A percentile compares a stretch with the other conserved stretches of the same genome.
Conservation (phyloP, 2,329 filamentous ascomycete genomes). For the Arthrobotrys musiformis region DNA sequence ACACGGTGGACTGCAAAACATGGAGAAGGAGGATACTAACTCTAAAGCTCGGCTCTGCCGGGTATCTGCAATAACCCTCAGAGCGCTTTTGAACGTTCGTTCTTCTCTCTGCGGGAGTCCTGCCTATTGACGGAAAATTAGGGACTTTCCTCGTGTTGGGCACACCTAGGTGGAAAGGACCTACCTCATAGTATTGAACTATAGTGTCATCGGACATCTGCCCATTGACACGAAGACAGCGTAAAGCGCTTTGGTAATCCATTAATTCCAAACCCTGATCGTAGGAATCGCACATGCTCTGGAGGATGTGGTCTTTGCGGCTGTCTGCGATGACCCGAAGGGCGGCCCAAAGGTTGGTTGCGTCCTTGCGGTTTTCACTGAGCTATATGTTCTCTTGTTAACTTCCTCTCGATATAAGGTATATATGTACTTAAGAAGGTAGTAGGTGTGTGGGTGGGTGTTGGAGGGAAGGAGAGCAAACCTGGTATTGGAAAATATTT, state of each 20-base stretch:
- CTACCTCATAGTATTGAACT: slow-evolving; percentile 46
- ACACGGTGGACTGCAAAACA: not conserved
- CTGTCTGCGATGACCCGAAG: slow-evolving; percentile 37
- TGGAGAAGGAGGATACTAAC: slow-evolving; percentile 19
- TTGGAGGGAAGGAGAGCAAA: not conserved
- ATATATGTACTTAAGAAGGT: too few relatives aligned
- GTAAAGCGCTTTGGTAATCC: slow-evolving; percentile 40
- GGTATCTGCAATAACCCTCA: slow-evolving; percentile 58
- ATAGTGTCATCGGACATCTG: slow-evolving; percentile 44
- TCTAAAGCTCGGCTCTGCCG: slow-evolving; percentile 56
- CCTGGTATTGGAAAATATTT: slow-evolving; percentile 42
- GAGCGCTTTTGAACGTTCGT: slow-evolving; percentile 55
- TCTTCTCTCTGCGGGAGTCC: slow-evolving; percentile 55
- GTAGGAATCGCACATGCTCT: slow-evolving; percentile 25
- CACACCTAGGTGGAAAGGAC: not conserved
- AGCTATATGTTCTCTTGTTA: slow-evolving; percentile 8
- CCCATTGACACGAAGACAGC: slow-evolving; percentile 20
- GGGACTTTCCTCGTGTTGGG: too few relatives aligned
- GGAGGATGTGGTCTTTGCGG: slow-evolving; percentile 32
- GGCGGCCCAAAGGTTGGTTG: slow-evolving; percentile 40
- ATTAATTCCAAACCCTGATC: slow-evolving; percentile 38
- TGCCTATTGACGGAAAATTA: slow-evolving; percentile 61
- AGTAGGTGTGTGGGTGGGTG: not conserved
- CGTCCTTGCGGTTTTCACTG: slow-evolving; percentile 32
- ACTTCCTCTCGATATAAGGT: too few relatives aligned